Base-by-base conservation (phyloP, 768 basidiomycete genomes). In the Psilocybe tampanensis region DNA sequence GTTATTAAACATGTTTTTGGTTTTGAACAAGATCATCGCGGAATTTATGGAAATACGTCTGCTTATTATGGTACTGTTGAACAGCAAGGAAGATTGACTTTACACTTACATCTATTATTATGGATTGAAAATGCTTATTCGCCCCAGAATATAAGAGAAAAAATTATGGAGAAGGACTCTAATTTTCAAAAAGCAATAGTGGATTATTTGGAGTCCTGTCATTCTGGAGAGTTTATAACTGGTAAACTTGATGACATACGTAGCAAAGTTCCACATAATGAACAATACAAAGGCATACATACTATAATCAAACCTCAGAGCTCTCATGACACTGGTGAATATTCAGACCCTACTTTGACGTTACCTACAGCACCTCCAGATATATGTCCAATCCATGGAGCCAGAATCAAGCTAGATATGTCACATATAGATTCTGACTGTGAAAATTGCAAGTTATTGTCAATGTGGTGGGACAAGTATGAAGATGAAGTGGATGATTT, bases 21-120 rank as follows among this genome's bases (percentile, higher is more conserved):
- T 17, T 43, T 63, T 18, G 64, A 44, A 3, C 39, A 36, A 3
- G 47, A 62, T 22, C 29, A 60, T 22, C 8, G 36, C 18, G 71
- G 70, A 0, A 15, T 71, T 18, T 75, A 63, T 54, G 72, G 74
- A 2, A 15, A 62, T 0, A 67, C 69, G 0, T 44, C 48, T n/a
- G 69, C 64, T 5, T 74, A 75, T 44, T 76, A 75, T 59, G 74
- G 76, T 5, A 76, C 73, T 2, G 72, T 76, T 0, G 75, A 78
- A 51, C 60, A 68, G 42, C 73, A 74, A 56, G 71, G 70, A 1
- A 42, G 67, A 0, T 44, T 68, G 1, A 71, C 72, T 2, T 45
- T 76, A 13, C 75, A 76, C 60, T 49, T 74, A 4, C 75, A 74
- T 54, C 15, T 66, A 21, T 32, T 75, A 4, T 13, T 73, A 17